These are phyloP conservation scores for Fomitopsis pinicola DNA, from an alignment of 1,284 basidiomycete species.

Conservation along the genomic window DNA sequence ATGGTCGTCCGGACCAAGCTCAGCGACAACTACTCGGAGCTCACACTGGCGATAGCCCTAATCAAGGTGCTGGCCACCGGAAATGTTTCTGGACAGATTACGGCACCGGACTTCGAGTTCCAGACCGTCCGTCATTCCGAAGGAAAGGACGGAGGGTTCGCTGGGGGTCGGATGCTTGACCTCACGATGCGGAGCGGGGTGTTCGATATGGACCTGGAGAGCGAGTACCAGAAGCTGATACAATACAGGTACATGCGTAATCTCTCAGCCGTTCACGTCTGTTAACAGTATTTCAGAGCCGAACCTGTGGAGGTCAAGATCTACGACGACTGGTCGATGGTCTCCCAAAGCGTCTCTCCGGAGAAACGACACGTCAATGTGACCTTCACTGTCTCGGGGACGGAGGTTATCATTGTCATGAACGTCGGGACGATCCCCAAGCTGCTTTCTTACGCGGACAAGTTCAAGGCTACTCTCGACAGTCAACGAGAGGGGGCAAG, in stretches of 20 bases:
- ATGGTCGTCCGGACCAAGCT: constrained; percentile 58
- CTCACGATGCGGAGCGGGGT: constrained; percentile 75
- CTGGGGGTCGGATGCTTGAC: constrained; percentile 56
- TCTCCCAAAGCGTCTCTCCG: constrained; percentile 35
- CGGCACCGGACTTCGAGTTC: constrained; percentile 72
- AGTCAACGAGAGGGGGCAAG: constrained; percentile 71
- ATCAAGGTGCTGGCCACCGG: constrained; percentile 64
- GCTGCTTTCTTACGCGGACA: constrained; percentile 66
- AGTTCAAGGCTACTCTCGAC: constrained; percentile 68
- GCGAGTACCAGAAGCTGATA: constrained; percentile 73
- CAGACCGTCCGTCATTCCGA: constrained; percentile 63
- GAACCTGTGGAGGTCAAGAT: constrained; percentile 75
- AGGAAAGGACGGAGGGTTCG: constrained; percentile 28
- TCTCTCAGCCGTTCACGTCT: not conserved
- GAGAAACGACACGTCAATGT: constrained; percentile 62
- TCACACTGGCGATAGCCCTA: constrained; percentile 64
- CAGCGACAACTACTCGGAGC: constrained; percentile 50
- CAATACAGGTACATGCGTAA: constrained; percentile 64
- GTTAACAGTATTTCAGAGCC: constrained; percentile 43
- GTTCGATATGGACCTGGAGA: constrained; percentile 64
- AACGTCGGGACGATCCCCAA: constrained; percentile 75
- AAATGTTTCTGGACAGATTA: constrained; percentile 69
- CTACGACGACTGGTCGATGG: constrained; percentile 78
- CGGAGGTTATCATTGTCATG: constrained; percentile 64
- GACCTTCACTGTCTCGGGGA: constrained; percentile 72